Conservation (phyloP, 495 filamentous ascomycete species). For the Cercophora scortea region DNA sequence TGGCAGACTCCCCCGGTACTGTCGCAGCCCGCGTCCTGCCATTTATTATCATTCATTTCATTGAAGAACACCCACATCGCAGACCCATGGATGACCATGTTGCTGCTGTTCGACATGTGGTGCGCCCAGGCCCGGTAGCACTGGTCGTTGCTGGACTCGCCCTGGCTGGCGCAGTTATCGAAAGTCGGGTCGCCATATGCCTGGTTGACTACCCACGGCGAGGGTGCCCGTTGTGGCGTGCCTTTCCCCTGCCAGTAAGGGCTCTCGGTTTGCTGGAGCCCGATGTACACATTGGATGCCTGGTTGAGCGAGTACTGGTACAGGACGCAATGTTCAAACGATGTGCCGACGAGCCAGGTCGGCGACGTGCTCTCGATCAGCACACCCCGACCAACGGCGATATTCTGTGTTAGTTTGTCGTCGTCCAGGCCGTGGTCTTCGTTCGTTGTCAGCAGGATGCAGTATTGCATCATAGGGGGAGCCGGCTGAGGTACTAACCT, state of each 20-base stretch:
- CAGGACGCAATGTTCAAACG: slow-evolving; percentile 62
- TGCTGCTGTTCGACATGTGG: slow-evolving; percentile 24
- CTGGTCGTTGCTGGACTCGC: slow-evolving; percentile 6
- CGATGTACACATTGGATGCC: slow-evolving; percentile 57
- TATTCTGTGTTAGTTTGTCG: slow-evolving; percentile 23
- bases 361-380: slow-evolving; percentile 39
- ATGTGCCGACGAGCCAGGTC: slow-evolving; percentile 55
- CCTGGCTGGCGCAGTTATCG: slow-evolving; percentile 10
- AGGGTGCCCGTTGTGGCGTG: slow-evolving; percentile 44
- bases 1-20: slow-evolving; percentile 29
- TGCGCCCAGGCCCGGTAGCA: slow-evolving; percentile 39
- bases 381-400: slow-evolving; percentile 43
- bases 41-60: slow-evolving; percentile 18
- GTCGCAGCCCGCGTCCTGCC: slow-evolving; percentile 9
- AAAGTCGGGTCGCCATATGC: slow-evolving; percentile 12
- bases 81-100: slow-evolving; percentile 41
- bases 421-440: slow-evolving; percentile 42
- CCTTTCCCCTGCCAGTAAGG: slow-evolving; percentile 59
- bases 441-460: not conserved
- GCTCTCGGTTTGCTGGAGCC: slow-evolving; percentile 62
- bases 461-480: no score
- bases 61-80: slow-evolving; percentile 49
- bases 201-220: slow-evolving; percentile 9
- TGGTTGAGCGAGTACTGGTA: slow-evolving; percentile 65
- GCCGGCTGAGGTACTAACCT: not conserved